Evolutionary conservation across 2,329 filamentous ascomycete species (phyloP).

Genomic region (Fusarium sublunatum): DNA sequence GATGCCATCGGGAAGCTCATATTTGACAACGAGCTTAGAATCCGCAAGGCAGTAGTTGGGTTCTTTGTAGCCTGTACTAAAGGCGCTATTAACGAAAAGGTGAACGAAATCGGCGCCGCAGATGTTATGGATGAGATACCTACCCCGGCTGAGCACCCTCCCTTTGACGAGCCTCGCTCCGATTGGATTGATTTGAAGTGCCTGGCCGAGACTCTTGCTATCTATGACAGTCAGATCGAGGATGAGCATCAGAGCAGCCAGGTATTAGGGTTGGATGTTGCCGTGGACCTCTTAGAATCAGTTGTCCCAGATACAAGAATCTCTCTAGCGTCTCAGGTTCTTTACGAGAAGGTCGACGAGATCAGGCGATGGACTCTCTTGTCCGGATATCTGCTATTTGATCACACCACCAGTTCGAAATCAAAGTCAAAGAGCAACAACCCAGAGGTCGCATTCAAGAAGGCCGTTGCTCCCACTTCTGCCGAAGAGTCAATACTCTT

Average conservation of each 20-base stretch:
- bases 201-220: slow-evolving; percentile 82
- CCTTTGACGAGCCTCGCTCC: slow-evolving; percentile 78
- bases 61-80: slow-evolving; percentile 92
- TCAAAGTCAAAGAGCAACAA: slow-evolving; percentile 62
- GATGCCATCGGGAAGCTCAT: slow-evolving; percentile 88
- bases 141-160: slow-evolving; percentile 76
- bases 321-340: slow-evolving; percentile 83
- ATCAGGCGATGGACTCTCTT: slow-evolving; percentile 89
- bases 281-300: slow-evolving; percentile 69
- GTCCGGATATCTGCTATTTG: slow-evolving; percentile 90
- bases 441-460: slow-evolving; percentile 72
- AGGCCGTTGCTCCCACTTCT: slow-evolving; percentile 76
- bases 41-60: slow-evolving; percentile 87
- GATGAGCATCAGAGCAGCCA: slow-evolving; percentile 65
- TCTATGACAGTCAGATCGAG: slow-evolving; percentile 79
- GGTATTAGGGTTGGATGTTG: slow-evolving; percentile 60
- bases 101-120: slow-evolving; percentile 86
- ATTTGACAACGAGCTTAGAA: slow-evolving; percentile 85
- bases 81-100: slow-evolving; percentile 80
- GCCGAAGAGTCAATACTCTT: slow-evolving; percentile 87
- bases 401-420: slow-evolving; percentile 78
- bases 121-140: slow-evolving; percentile 79
- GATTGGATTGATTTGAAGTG: slow-evolving; percentile 95
- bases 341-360: slow-evolving; percentile 85
- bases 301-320: slow-evolving; percentile 81